Conservation (phyloP, 768 basidiomycete genomes). For the Boletus pseudopeckii region DNA sequence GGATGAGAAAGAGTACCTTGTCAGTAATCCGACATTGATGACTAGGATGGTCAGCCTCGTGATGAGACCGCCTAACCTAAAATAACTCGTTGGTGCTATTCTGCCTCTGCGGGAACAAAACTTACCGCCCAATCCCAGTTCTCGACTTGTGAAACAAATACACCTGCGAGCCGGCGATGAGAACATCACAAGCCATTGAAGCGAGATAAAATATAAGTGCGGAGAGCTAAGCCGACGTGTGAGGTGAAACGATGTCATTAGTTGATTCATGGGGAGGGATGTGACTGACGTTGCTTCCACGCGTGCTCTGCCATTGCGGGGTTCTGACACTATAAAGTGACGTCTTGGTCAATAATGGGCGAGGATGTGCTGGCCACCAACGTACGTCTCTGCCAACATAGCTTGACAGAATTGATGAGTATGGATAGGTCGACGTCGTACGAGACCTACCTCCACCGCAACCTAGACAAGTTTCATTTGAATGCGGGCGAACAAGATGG, state of each 20-base stretch:
- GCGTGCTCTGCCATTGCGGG: conserved; percentile 33
- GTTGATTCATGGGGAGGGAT: not conserved
- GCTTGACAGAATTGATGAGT: conserved; percentile 16
- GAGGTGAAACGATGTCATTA: not conserved
- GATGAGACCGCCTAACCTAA: conserved; percentile 32
- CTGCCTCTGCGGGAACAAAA: not conserved
- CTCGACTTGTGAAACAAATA: conserved; percentile 33
- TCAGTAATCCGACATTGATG: conserved; percentile 35
- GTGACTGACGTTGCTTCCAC: conserved; percentile 29
- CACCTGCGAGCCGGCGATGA: conserved; percentile 34
- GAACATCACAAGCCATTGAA: conserved; percentile 33
- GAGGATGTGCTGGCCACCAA: not conserved
- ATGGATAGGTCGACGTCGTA: not conserved
- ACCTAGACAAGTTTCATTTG: conserved; percentile 9
- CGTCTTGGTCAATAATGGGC: not conserved
- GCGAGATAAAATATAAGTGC: conserved; percentile 33
- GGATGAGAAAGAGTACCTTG: conserved; percentile 23
- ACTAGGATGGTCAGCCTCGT: conserved; percentile 33
- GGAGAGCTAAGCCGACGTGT: conserved; percentile 18
- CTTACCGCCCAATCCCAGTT: conserved; percentile 28
- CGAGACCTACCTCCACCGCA: conserved; percentile 27
- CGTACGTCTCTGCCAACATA: conserved; percentile 34
- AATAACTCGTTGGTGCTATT: not conserved
- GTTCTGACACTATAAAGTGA: conserved; percentile 19
- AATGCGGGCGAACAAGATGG: not conserved